Base-by-base conservation (phyloP, 371 early-diverging fungal genomes). In the Lichtheimia ramosa region DNA sequence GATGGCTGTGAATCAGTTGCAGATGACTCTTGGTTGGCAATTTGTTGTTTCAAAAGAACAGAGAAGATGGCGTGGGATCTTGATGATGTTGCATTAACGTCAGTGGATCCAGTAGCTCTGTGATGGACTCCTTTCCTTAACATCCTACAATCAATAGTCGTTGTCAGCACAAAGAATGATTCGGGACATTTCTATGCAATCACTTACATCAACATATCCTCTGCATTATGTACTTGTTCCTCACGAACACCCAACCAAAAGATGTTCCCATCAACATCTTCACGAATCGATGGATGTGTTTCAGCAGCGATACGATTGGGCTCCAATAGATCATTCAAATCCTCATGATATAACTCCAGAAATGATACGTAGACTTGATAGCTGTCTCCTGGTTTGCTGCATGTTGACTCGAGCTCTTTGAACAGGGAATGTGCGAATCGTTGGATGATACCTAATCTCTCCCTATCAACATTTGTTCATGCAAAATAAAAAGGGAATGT, bases 51-150 rank as follows among this genome's bases (percentile, higher is more conserved):
- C 50, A 97, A 82, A 20, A 89, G 86, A 4, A 97, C 88, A n/a
- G 94, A 90, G 76, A 98, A 98, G 54, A 99, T 96, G 43, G 98
- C 99, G 76, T 99, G 99, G 20, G 96, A 96, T 66, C 99, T 80
- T 7, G 97, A 96, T 0, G 96, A 96, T 43, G 89, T 79, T 43
- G 85, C 90, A 78, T 99, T 99, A 98, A 98, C 97, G 55, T 95
- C 92, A 14, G 99, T 99, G 10, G 92, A 82, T 23, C 93, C 94
- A 3, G 98, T 97, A 34, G 93, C 95, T 59, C 99, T 83, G 72
- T 89, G 83, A 48, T 85, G 65, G 7, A 89, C 87, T 59, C 97
- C 94, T 70, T 87, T 86, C 49, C 84, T 74, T 28, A 96, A 71
- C 43, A 76, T 24, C 24, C 56, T 55, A 55, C n/a, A 55, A 15